Conservation (phyloP, 2,329 filamentous ascomycete genomes). For the Penicillium sp. region DNA sequence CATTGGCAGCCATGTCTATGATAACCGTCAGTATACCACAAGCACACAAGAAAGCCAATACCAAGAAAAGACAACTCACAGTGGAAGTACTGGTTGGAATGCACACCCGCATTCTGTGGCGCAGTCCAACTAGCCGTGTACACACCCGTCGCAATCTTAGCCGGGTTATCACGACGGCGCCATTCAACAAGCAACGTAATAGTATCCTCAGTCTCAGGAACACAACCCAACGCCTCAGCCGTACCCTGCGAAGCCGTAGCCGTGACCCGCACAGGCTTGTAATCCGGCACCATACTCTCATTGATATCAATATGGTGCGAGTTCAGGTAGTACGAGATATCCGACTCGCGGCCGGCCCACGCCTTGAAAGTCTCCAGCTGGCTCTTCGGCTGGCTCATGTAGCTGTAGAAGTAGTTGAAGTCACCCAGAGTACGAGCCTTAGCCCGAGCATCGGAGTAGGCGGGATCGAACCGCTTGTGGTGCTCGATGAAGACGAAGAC, state of each 20-base stretch:
- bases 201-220: constrained; percentile 81
- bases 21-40: background rate
- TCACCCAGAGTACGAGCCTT: constrained; percentile 76
- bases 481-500: constrained; percentile 95
- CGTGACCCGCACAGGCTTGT: constrained; percentile 72
- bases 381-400: constrained; percentile 91
- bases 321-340: constrained; percentile 96
- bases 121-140: constrained; percentile 96
- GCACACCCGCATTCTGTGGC: constrained; percentile 88
- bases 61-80: constrained; percentile 43
- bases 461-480: constrained; percentile 94
- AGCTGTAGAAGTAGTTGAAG: constrained; percentile 98
- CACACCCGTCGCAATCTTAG: constrained; percentile 77
- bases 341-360: constrained; percentile 87
- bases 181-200: constrained; percentile 89
- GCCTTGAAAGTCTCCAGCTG: constrained; percentile 93
- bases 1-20: constrained; percentile 70
- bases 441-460: constrained; percentile 82
- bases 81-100: constrained; percentile 96
- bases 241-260: constrained; percentile 80
- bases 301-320: constrained; percentile 91
- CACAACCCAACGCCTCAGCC: constrained; percentile 75
- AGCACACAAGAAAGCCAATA: background rate
- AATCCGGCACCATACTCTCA: constrained; percentile 86
- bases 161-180: constrained; percentile 68